A percentile compares a stretch with the other conserved stretches of the same genome.
Conservation (phyloP, 2,329 filamentous ascomycete species). For the Ilyonectria sp. region DNA sequence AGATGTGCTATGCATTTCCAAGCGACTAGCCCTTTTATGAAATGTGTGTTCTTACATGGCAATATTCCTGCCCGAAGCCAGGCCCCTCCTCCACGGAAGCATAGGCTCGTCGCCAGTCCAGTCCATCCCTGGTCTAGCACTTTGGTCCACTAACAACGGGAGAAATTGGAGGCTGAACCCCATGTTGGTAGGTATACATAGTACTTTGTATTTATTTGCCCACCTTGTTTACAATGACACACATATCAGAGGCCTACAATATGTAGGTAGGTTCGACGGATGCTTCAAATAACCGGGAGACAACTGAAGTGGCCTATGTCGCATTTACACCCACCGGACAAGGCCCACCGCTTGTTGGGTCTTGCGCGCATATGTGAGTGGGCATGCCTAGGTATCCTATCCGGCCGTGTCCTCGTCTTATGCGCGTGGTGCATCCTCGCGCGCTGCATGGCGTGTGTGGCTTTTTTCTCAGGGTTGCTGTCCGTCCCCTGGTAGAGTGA, state of each 20-base stretch:
- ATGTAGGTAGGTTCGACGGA: not conserved
- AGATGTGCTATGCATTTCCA: not conserved
- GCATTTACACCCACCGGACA: not conserved
- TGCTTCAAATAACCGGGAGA: not conserved
- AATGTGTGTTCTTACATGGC: not conserved
- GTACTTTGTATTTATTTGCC: too few relatives aligned
- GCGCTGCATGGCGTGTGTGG: not conserved
- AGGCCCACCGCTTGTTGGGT: constrained; percentile 17
- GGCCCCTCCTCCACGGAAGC: not conserved
- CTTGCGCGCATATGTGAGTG: constrained; percentile 24
- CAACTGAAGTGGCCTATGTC: not conserved
- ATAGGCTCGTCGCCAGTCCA: not conserved
- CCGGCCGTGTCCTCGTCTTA: not conserved
- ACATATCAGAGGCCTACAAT: not conserved
- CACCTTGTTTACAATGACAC: not conserved
- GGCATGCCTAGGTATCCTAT: not conserved
- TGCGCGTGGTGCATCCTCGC: constrained; percentile 2
- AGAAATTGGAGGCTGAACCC: not conserved
- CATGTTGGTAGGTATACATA: not conserved
- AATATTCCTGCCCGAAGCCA: not conserved
- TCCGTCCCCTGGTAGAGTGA: not conserved
- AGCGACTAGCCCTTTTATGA: not conserved
- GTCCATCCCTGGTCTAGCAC: not conserved
- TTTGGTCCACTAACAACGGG: not conserved
- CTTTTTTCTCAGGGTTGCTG: constrained; percentile 1